A percentile compares a stretch with the other conserved stretches of the same genome.
These are phyloP conservation scores for Aspergillus conjunctus DNA, from an alignment of 495 filamentous ascomycete genomes.

Conservation along the genomic window DNA sequence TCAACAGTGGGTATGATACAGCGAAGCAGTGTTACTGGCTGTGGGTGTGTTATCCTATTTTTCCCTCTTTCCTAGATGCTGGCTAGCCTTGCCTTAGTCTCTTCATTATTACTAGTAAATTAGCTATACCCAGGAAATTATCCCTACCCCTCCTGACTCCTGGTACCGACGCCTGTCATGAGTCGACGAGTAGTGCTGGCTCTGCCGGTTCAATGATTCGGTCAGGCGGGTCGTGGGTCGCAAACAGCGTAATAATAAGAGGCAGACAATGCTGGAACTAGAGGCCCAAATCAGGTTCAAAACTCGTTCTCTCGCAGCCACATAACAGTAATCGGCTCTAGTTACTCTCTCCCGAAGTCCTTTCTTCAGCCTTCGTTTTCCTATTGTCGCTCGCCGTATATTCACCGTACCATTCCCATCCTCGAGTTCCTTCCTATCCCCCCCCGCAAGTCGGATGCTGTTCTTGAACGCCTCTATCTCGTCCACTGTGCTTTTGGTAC, in stretches of 20 bases:
- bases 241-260: slow-evolving; percentile 5
- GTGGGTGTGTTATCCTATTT: neutral
- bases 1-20: too few relatives aligned
- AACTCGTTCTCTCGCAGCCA: neutral
- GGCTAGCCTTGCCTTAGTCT: too few relatives aligned
- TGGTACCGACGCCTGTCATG: neutral
- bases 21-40: too few relatives aligned
- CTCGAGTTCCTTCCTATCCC: slow-evolving; percentile 12
- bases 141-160: neutral
- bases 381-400: slow-evolving; percentile 17
- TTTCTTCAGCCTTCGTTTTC: slow-evolving; percentile 14
- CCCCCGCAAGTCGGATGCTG: slow-evolving; percentile 38
- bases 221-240: slow-evolving; percentile 28
- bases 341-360: slow-evolving; percentile 17
- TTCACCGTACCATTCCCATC: slow-evolving; percentile 2
- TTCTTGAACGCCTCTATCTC: slow-evolving; percentile 35
- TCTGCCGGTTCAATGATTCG: slow-evolving; percentile 20
- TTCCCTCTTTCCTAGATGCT: neutral
- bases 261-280: slow-evolving; percentile 8
- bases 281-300: slow-evolving; percentile 22
- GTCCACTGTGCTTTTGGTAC: slow-evolving; percentile 41
- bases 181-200: neutral
- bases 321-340: slow-evolving; percentile 2
- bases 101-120: too few relatives aligned
- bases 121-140: neutral